Evolutionary conservation across 83 land plant species (phyloP), one percentile per base, ranked within the genome.

Genomic region (Diphasiastrum complanatum): DNA sequence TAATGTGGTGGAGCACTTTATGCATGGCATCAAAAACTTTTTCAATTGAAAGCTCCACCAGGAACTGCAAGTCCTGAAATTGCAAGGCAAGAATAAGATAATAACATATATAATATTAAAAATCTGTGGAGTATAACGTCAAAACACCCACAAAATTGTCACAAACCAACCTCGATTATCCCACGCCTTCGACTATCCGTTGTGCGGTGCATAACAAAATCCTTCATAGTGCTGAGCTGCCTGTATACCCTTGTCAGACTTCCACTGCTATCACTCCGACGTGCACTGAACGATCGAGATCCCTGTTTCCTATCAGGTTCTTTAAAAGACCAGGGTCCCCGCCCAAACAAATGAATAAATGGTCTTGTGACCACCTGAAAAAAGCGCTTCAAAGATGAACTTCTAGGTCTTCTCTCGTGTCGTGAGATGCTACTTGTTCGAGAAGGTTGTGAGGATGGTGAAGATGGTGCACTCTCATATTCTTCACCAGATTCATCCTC

Each of bases 1-100:
- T 78, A 47, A 78, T 35, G 71, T 69, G 74, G 52, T 86, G 79
- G 34, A 90, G 76, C 5, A 74, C 71, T 47, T 79, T 84, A 33
- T 74, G 85, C 64, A 84, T 66, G 40, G 62, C 36, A 49, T 95
- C 99, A 79, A 95, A 95, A 33, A 77, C 53, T 33, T 75, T 52
- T 52, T 95, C 99, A 48, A 95, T 95, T 43, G 74, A 74, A 40
- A 95, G 84, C 73, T 95, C 97, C 76, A 77, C 76, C 40, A 75
- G 76, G 22, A 95, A 77, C 52, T 95, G 99, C 54, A 90, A 75
- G 61, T 95, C 99, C 99, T 95, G 96, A n/a, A n/a, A n/a, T n/a
- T n/a, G n/a, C n/a, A n/a, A n/a, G n/a, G n/a, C n/a, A 8, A 41
- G 16, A 53, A 35, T 51, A 77, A 45, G n/a, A n/a, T 0, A 27